Percentiles rank a stretch among this genome's conserved stretches.
Evolutionary conservation across 2,329 filamentous ascomycete genomes (phyloP).

Genomic region (Penicillium occitanis): DNA sequence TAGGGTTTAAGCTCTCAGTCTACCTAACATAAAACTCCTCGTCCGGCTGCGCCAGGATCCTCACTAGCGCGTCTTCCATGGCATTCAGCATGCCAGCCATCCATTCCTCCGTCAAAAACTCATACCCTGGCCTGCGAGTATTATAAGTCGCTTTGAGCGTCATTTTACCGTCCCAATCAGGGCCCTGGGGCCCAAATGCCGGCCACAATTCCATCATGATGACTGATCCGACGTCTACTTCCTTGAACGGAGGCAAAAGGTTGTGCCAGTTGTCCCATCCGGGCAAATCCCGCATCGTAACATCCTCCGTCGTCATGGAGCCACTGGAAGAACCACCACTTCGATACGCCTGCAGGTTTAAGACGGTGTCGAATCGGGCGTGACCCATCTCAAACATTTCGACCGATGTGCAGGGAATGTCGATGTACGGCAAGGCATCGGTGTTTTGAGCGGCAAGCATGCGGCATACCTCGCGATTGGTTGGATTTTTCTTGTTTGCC

Average conservation of each 20-base stretch:
- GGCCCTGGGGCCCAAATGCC: not conserved
- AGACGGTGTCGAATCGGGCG: conserved; percentile 10
- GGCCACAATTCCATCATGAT: conserved; percentile 13
- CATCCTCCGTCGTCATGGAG: not conserved
- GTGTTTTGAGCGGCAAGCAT: conserved; percentile 4
- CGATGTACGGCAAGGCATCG: conserved; percentile 5
- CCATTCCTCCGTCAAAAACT: conserved; percentile 12
- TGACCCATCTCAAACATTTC: not conserved
- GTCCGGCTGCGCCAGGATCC: conserved; percentile 5
- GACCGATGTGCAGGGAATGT: conserved; percentile 2
- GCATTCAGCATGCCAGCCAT: not conserved
- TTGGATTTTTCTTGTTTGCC: not conserved
- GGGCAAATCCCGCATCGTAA: not conserved
- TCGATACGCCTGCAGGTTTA: conserved; percentile 2
- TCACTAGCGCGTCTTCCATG: conserved; percentile 10
- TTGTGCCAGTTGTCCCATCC: conserved; percentile 5
- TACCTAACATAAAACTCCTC: conserved; percentile 7
- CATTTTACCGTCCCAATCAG: conserved; percentile 7
- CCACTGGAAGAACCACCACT: not conserved
- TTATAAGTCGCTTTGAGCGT: conserved; percentile 1
- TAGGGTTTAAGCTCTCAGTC: not conserved
- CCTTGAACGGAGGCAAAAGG: conserved; percentile 10
- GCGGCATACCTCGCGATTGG: conserved; percentile 11
- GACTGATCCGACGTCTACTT: not conserved
- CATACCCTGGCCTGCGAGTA: conserved; percentile 1